Evolutionary conservation across 495 filamentous ascomycete genomes (phyloP), one percentile per base, ranked within the genome.

Genomic region (Podospora fimiseda): DNA sequence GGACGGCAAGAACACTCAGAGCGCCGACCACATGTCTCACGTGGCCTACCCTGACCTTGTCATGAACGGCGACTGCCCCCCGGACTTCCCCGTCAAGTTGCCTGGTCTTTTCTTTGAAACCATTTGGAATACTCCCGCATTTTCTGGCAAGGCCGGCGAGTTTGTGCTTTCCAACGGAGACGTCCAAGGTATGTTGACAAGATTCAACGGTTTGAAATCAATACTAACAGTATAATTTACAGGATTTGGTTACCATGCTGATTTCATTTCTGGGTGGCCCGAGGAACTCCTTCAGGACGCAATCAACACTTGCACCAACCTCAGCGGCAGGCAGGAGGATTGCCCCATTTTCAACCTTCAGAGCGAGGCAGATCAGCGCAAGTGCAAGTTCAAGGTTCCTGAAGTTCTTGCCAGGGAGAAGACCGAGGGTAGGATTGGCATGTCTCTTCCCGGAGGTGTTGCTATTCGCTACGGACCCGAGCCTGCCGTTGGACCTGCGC

Each of bases 161-260:
- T 95, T 95, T 58, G 74, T 90, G n/a, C 69, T 95, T 37, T 74
- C 89, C 13, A 89, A 90, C 57, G 90, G 90, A 51, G 92, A 97
- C 60, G 80, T 82, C 16, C 84, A 83, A 51, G 89, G 81, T 76
- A 68, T 55, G 68, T 60, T 30, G 11, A 24, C 9, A 40, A 13
- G 23, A 21, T 37, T 2, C 2, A 11, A 9, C 8, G 13, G 4
- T n/a, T 20, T 2, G 11, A 7, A 18, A 41, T 27, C 9, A 23
- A n/a, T 20, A 13, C 47, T 63, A 64, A 64, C 41, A 21, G 39
- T n/a, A 13, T 45, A 22, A 23, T 2, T 36, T 45, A 13, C 48
- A 80, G 83, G 89, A 38, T 90, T 74, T 51, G 88, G 88, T 15
- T 90, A 89, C 59, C 90, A 95, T 58, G 90, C 79, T 23, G 90